These are phyloP conservation scores for Hyphodiscus sp. DNA, from an alignment of 2,329 filamentous ascomycete species.

Conservation along the genomic window DNA sequence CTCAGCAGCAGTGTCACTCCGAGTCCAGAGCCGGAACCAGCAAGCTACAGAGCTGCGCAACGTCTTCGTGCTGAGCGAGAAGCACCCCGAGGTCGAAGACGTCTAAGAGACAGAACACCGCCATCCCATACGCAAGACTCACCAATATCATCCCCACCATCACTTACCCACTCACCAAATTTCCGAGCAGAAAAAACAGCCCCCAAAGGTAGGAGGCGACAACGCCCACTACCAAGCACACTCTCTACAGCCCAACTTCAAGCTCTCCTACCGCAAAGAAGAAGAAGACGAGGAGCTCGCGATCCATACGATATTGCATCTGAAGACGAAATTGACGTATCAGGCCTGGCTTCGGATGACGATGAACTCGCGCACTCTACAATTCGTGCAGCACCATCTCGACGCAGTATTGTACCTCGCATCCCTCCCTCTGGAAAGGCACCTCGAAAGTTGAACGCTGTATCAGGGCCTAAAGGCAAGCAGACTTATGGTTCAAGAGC, in stretches of 20 bases:
- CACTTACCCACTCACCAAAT: conserved; percentile 61
- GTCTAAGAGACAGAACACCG: conserved; percentile 24
- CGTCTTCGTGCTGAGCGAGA: conserved; percentile 2
- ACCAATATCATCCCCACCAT: conserved; percentile 52
- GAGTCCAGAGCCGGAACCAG: conserved; percentile 9
- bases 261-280: conserved; percentile 30
- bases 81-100: conserved; percentile 19
- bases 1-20: conserved; percentile 24
- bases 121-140: conserved; percentile 23
- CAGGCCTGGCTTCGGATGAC: conserved; percentile 43
- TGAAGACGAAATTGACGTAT: conserved; percentile 40
- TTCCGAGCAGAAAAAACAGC: conserved; percentile 10
- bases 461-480: conserved; percentile 18
- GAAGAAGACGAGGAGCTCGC: conserved; percentile 24
- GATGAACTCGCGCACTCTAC: conserved; percentile 49
- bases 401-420: conserved; percentile 15
- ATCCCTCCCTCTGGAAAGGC: conserved; percentile 10
- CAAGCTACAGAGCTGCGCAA: neutral
- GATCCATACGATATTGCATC: conserved; percentile 36
- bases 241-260: conserved; percentile 33
- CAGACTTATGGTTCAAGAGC: conserved; percentile 43
- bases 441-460: conserved; percentile 21
- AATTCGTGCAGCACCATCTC: conserved; percentile 32
- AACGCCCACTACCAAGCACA: conserved; percentile 18
- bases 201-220: conserved; percentile 10